A percentile compares a stretch with the other conserved stretches of the same genome.
Evolutionary conservation across 2,329 filamentous ascomycete species (phyloP).

Genomic region (Clonostachys rosea): DNA sequence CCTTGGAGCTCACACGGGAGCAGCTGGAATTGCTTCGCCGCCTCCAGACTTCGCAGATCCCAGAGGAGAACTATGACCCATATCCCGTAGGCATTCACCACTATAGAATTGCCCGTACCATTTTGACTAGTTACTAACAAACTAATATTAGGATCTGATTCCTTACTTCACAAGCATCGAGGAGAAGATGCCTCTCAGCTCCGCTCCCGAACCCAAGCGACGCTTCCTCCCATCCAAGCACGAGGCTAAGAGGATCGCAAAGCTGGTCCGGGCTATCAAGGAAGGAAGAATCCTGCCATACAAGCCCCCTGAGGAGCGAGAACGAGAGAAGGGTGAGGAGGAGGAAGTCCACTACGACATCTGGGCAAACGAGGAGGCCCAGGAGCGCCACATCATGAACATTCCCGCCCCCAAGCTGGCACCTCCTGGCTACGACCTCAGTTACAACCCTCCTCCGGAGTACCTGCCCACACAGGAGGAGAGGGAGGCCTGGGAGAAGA

Average conservation of each 20-base stretch:
- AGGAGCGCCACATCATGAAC: conserved; percentile 86
- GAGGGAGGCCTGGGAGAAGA: conserved; percentile 76
- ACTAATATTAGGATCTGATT: conserved; percentile 60
- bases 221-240: conserved; percentile 96
- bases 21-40: conserved; percentile 86
- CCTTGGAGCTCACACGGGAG: conserved; percentile 78
- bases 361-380: conserved; percentile 87
- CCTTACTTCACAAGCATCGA: conserved; percentile 90
- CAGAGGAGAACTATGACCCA: conserved; percentile 84
- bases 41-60: conserved; percentile 83
- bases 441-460: conserved; percentile 92
- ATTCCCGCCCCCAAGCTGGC: conserved; percentile 90
- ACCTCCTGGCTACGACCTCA: conserved; percentile 90
- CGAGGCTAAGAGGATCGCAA: conserved; percentile 93
- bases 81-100: conserved; percentile 61
- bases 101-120: too few species aligned
- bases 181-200: conserved; percentile 92
- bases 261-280: conserved; percentile 91
- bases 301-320: conserved; percentile 63
- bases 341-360: conserved; percentile 78
- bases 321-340: conserved; percentile 68
- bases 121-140: neutral
- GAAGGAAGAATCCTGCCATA: conserved; percentile 93
- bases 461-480: conserved; percentile 87
- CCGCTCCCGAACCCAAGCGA: conserved; percentile 92